Percentiles rank a stretch among this genome's conserved stretches.
These are phyloP conservation scores for Pharus latifolius DNA, from an alignment of 176 grass and related monocot genomes.

Conservation along the genomic window DNA sequence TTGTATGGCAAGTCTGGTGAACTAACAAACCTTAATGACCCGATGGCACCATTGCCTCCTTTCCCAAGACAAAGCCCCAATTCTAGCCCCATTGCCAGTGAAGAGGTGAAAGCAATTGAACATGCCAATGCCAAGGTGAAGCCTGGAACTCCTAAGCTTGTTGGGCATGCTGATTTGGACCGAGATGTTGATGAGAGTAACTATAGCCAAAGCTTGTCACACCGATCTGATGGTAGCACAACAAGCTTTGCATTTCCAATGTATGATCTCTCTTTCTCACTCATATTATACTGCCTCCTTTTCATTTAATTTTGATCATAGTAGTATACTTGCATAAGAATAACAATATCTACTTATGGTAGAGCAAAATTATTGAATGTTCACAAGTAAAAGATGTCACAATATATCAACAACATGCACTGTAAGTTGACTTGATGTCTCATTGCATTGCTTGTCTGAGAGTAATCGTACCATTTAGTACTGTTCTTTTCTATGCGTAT, in stretches of 20 bases:
- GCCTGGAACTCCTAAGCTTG: neutral
- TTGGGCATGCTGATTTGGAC: neutral
- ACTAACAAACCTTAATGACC: conserved; percentile 15
- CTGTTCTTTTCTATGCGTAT: neutral
- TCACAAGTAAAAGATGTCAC: neutral
- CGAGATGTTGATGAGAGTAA: neutral
- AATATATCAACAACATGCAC: neutral
- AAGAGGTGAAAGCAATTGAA: neutral
- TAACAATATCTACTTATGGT: neutral
- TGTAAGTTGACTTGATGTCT: neutral
- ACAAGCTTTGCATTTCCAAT: conserved; percentile 73
- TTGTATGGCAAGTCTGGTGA: conserved; percentile 37
- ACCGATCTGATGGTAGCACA: conserved; percentile 40
- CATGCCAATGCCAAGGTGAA: neutral
- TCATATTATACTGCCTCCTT: neutral
- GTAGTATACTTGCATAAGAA: neutral
- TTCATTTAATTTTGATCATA: neutral
- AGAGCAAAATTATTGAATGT: neutral
- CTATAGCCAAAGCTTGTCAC: conserved; percentile 15
- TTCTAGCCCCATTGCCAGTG: neutral
- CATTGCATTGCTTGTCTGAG: neutral
- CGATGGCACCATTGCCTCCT: conserved; percentile 17
- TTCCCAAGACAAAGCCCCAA: neutral
- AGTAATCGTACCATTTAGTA: neutral
- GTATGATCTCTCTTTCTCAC: conserved; percentile 36